Conservation (phyloP, 2,329 filamentous ascomycete genomes). For the Fusarium lateritium region DNA sequence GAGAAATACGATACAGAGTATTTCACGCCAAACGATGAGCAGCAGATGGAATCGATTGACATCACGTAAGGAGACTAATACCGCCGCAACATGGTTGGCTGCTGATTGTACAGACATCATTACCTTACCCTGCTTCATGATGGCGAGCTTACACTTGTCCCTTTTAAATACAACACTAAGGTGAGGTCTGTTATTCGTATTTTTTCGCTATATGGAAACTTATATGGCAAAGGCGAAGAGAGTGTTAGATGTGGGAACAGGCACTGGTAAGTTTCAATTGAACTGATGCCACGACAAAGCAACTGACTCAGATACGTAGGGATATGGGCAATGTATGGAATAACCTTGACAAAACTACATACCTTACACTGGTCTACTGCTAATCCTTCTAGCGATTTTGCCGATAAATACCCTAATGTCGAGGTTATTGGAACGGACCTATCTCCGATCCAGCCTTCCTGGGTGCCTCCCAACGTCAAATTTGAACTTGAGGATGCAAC, state of each 20-base stretch:
- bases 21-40: constrained; percentile 17
- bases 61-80: constrained; percentile 12
- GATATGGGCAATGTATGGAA: constrained; percentile 6
- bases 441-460: constrained; percentile 13
- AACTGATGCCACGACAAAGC: neutral
- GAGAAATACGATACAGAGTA: constrained; percentile 1
- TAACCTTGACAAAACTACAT: no score
- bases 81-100: no score
- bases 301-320: neutral
- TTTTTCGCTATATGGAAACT: neutral
- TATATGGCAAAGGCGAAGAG: neutral
- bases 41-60: constrained; percentile 24
- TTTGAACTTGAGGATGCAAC: constrained; percentile 22
- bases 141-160: constrained; percentile 1
- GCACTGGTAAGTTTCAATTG: neutral
- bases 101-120: neutral
- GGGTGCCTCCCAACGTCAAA: constrained; percentile 13
- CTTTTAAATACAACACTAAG: neutral
- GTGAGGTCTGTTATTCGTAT: neutral
- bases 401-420: neutral
- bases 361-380: no score
- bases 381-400: constrained; percentile 5
- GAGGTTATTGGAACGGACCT: constrained; percentile 18
- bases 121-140: neutral
- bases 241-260: neutral